Evolutionary conservation across 768 basidiomycete species (phyloP).

Genomic region (Pisolithus orientalis): DNA sequence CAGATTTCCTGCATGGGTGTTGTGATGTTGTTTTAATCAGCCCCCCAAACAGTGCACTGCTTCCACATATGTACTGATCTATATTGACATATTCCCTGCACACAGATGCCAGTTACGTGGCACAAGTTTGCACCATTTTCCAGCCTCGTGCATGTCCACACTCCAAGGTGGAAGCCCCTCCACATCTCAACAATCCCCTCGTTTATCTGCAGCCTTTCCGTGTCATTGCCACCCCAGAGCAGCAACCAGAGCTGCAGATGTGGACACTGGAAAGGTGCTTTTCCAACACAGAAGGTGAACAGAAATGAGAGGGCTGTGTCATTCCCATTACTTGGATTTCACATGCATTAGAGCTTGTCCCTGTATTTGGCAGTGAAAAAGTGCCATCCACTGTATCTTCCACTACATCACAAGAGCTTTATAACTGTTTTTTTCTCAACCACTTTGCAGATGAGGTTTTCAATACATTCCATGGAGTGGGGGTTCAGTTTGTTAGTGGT

Average conservation of each 20-base stretch:
- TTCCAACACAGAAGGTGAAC: background rate
- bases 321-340: background rate
- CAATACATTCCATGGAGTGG: background rate
- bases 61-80: background rate
- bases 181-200: background rate
- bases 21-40: slow-evolving; percentile 11
- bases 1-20: slow-evolving; percentile 13
- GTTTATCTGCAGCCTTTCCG: background rate
- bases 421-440: background rate
- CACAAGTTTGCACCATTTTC: slow-evolving; percentile 14
- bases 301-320: background rate
- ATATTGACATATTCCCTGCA: background rate
- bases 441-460: background rate
- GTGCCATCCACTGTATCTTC: background rate
- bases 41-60: background rate
- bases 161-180: background rate
- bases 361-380: background rate
- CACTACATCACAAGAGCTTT: background rate
- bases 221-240: background rate
- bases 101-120: slow-evolving; percentile 1
- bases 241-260: background rate
- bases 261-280: background rate
- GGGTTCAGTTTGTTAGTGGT: background rate
- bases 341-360: background rate
- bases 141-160: background rate